Evolutionary conservation across 2,329 filamentous ascomycete species (phyloP).

Genomic region (Fusarium globosum): DNA sequence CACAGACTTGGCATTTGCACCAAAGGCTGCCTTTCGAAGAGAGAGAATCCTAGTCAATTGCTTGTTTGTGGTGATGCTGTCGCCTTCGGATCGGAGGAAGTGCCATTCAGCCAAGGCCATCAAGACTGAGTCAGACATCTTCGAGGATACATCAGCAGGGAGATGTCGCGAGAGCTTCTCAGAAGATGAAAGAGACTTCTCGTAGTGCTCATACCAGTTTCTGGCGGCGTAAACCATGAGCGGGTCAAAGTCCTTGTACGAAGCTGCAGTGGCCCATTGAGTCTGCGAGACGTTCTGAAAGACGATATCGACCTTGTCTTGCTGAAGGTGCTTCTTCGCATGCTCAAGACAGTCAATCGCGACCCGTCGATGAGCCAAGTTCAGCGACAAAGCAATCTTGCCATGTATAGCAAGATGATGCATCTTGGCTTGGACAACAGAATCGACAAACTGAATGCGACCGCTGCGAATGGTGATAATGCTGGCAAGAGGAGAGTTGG

Average conservation of each 20-base stretch:
- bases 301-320: not conserved
- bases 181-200: not conserved
- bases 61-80: not conserved
- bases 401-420: not conserved
- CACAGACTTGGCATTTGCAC: not conserved
- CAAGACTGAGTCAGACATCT: not conserved
- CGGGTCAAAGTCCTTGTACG: not conserved
- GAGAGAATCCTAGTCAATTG: not conserved
- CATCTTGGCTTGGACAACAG: not conserved
- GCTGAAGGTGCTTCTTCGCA: not conserved
- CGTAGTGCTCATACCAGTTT: not conserved
- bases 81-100: not conserved
- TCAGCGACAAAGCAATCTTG: not conserved
- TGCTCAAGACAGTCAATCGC: not conserved
- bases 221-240: not conserved
- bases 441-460: not conserved
- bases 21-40: not conserved
- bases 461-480: not conserved
- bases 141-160: fast-evolving
- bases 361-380: not conserved
- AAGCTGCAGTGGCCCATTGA: not conserved
- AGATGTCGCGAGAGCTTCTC: not conserved
- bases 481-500: not conserved
- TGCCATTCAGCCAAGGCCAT: not conserved
- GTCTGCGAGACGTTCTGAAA: not conserved